Evolutionary conservation across 1,284 basidiomycete genomes (phyloP), one percentile per base, ranked within the genome.

Genomic region (Chalciporus sp.): DNA sequence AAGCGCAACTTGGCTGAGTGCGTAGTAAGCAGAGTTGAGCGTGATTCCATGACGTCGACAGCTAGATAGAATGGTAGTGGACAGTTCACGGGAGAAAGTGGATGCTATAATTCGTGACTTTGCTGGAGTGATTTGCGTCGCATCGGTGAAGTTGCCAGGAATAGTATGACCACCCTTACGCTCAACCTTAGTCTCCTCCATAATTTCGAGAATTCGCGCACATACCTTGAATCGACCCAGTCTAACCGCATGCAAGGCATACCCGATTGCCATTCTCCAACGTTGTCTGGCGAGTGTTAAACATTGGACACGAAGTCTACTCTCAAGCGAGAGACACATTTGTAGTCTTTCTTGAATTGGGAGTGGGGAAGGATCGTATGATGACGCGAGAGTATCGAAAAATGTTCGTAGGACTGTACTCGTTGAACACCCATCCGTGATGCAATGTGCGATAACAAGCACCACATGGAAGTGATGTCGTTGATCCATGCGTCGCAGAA

Each of bases 131-230:
- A 64, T 62, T 29, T 63, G 59, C 1, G 76, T 77, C 7, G 61
- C 52, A 20, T 64, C 61, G 1, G 73, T 73, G 28, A 72, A 61
- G n/a, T 61, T 70, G 47, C 75, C 63, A 1, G 81, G 80, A 4
- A 84, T 68, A 0, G 78, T 79, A 54, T 83, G 81, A 3, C 82
- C 82, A 11, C 81, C 81, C 82, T 84, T 17, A 23, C 31, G 9
- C 26, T 45, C 29, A 41, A 37, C 29, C 33, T 11, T n/a, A 31
- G 35, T 10, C 17, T 35, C 11, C 19, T 17, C n/a, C 33, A 20
- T 11, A 14, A 31, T 7, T 16, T 17, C 42, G 16, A 17, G 14
- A 17, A 20, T n/a, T 56, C 31, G 28, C 42, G 5, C 46, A 9
- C 33, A 8, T 56, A 78, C 79, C 55, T 57, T 64, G 42, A 73